Conservation (phyloP, 2,329 filamentous ascomycete species). For the Alternaria hordeiaustralica region DNA sequence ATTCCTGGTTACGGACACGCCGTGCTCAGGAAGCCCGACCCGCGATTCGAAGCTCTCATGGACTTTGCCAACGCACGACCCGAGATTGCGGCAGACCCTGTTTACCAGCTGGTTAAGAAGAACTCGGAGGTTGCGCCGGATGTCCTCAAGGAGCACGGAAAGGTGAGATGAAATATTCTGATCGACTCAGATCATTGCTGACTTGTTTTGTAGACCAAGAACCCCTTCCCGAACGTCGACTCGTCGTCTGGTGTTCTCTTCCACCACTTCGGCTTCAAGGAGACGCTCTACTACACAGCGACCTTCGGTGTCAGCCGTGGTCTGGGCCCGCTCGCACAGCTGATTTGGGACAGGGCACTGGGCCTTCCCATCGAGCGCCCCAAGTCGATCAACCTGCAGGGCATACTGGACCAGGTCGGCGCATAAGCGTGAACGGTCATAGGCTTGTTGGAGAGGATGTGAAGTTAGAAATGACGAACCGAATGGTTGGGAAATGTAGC, state of each 20-base stretch:
- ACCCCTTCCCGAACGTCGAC: constrained; percentile 97
- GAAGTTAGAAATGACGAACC: not conserved
- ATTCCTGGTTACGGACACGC: constrained; percentile 96
- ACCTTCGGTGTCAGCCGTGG: constrained; percentile 73
- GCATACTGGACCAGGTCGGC: constrained; percentile 70
- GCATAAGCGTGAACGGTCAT: constrained; percentile 17
- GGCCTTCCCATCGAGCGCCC: constrained; percentile 96
- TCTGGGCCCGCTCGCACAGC: constrained; percentile 87
- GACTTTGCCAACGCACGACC: constrained; percentile 87
- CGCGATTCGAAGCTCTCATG: constrained; percentile 95
- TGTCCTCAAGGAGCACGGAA: constrained; percentile 93
- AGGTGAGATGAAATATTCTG: constrained; percentile 55
- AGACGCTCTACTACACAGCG: constrained; percentile 91
- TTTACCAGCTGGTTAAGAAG: constrained; percentile 92
- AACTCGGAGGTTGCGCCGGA: constrained; percentile 90
- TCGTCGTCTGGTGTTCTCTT: constrained; percentile 92
- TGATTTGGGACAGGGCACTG: constrained; percentile 94
- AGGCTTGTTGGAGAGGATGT: not conserved
- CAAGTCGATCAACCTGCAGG: constrained; percentile 94
- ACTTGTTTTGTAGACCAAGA: constrained; percentile 71
- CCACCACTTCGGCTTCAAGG: constrained; percentile 97
- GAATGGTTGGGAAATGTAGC: not conserved
- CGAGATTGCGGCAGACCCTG: constrained; percentile 83
- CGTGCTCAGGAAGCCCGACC: constrained; percentile 94
- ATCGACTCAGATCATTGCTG: not conserved